Percentiles rank a stretch among this genome's conserved stretches.
Conservation (phyloP, 2,329 filamentous ascomycete genomes). For the Neopestalotiopsis sp. region DNA sequence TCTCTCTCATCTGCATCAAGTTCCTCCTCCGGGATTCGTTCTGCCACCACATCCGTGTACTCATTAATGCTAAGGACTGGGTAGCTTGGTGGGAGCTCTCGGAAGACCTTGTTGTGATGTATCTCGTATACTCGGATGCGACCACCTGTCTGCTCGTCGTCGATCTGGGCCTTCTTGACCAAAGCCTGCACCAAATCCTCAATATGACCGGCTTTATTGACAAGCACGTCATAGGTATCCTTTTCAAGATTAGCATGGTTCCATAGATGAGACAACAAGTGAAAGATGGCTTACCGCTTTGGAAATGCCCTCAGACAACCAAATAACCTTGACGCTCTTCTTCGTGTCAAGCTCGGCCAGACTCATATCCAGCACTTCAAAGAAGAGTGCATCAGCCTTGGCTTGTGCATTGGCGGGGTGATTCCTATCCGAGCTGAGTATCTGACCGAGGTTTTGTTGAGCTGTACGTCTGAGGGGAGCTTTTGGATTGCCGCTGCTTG, state of each 20-base stretch:
- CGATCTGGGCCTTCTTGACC: slow-evolving; percentile 79
- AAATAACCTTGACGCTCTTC: slow-evolving; percentile 82
- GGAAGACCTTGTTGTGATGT: slow-evolving; percentile 82
- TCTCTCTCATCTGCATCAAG: slow-evolving; percentile 60
- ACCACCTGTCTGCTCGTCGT: slow-evolving; percentile 72
- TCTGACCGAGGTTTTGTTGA: slow-evolving; percentile 75
- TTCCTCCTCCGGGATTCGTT: slow-evolving; percentile 78
- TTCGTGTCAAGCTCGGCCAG: slow-evolving; percentile 92
- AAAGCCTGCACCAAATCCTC: slow-evolving; percentile 78
- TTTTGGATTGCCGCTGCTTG: slow-evolving; percentile 78
- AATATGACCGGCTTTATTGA: slow-evolving; percentile 83
- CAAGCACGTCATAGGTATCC: slow-evolving; percentile 82
- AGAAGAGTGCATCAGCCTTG: slow-evolving; percentile 80
- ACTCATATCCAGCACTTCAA: slow-evolving; percentile 93
- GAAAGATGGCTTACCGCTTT: slow-evolving; percentile 71
- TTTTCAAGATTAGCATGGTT: slow-evolving; percentile 36
- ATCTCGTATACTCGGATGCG: slow-evolving; percentile 83
- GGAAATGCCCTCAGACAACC: slow-evolving; percentile 86
- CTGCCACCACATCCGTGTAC: slow-evolving; percentile 80
- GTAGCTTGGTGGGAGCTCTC: slow-evolving; percentile 72
- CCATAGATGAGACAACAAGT: not conserved
- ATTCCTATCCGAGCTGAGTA: slow-evolving; percentile 77
- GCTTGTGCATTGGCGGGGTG: slow-evolving; percentile 73
- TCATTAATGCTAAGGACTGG: slow-evolving; percentile 85
- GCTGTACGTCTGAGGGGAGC: slow-evolving; percentile 73